These are phyloP conservation scores for Colletotrichum cuscutae DNA, from an alignment of 2,329 filamentous ascomycete species.

Conservation along the genomic window DNA sequence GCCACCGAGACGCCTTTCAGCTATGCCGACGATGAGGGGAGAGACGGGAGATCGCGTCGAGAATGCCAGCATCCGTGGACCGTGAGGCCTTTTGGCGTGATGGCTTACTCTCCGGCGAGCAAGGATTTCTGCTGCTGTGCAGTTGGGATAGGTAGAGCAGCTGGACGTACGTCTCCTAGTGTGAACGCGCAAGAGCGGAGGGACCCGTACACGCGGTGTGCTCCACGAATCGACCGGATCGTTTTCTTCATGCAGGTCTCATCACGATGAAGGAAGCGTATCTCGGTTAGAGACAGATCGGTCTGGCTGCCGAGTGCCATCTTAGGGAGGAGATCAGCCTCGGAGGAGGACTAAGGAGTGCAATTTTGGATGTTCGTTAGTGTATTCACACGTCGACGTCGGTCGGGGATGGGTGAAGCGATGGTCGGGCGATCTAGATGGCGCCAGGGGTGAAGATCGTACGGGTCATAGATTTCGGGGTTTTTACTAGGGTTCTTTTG, in stretches of 20 bases:
- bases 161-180: background rate
- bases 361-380: background rate
- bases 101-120: background rate
- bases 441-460: background rate
- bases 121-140: background rate
- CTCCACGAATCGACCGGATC: constrained; percentile 1
- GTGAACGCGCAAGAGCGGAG: background rate
- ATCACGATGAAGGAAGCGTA: constrained; percentile 6
- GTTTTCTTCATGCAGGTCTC: constrained; percentile 7
- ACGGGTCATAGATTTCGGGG: background rate
- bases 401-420: background rate
- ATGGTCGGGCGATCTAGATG: background rate
- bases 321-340: background rate
- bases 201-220: background rate
- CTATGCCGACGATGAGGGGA: background rate
- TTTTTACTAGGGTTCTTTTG: background rate
- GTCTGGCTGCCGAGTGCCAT: background rate
- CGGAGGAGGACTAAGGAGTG: background rate
- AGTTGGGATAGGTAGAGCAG: background rate
- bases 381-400: background rate
- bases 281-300: constrained; percentile 10
- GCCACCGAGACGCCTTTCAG: background rate
- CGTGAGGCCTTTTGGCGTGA: background rate
- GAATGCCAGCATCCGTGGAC: background rate
- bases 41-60: background rate